Evolutionary conservation across 2,329 filamentous ascomycete species (phyloP).

Genomic region (Neospermospora avenae): DNA sequence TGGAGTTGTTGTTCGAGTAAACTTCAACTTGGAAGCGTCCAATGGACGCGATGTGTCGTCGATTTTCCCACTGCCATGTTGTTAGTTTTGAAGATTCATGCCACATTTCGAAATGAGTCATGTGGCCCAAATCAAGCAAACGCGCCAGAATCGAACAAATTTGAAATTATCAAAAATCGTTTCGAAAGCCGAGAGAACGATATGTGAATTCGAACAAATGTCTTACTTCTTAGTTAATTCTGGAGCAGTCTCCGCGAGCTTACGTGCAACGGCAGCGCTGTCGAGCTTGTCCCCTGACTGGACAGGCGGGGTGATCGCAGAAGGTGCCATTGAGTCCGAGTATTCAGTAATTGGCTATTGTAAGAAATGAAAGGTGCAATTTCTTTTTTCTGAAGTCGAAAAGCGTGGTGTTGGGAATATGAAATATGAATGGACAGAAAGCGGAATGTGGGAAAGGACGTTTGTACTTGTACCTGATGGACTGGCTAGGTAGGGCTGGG

Average conservation of each 20-base stretch:
- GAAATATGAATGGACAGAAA: neutral
- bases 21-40: conserved; percentile 59
- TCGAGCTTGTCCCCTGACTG: conserved; percentile 51
- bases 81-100: neutral
- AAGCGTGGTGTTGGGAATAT: neutral
- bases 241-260: conserved; percentile 41
- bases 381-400: conserved; percentile 1
- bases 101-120: neutral
- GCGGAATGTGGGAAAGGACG: neutral
- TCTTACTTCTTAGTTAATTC: conserved; percentile 47
- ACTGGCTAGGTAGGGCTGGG: neutral
- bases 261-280: conserved; percentile 49
- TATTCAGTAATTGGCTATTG: neutral
- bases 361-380: neutral
- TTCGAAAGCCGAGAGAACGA: neutral
- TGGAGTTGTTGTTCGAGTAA: conserved; percentile 49
- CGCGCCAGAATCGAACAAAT: too few species aligned
- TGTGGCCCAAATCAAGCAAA: neutral
- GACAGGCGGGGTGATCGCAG: conserved; percentile 40
- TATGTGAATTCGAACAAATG: neutral
- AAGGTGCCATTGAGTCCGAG: conserved; percentile 44
- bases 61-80: conserved; percentile 52
- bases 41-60: conserved; percentile 51
- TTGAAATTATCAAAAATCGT: neutral
- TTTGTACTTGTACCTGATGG: conserved; percentile 7